phyloP scores from a whole-genome alignment of 1,284 basidiomycete genomes.

The Waitea zeae region DNA sequence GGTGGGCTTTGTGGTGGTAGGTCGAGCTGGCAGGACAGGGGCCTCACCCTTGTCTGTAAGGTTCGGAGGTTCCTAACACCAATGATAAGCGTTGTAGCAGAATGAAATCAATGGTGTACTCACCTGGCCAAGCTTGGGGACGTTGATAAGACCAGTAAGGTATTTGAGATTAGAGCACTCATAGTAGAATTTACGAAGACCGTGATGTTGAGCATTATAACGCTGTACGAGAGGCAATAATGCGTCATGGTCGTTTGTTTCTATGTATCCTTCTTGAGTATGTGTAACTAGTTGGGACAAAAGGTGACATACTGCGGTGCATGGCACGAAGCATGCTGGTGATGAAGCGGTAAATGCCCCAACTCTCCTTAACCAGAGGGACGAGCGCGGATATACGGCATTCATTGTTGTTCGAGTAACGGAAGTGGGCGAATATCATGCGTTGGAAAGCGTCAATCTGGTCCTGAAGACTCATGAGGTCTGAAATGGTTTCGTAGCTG shows the following conservation, averaged over 20 bases:
- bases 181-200: constrained; percentile 90
- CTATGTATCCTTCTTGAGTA: constrained; percentile 19
- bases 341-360: constrained; percentile 95
- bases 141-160: constrained; percentile 88
- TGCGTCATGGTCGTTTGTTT: constrained; percentile 76
- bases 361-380: constrained; percentile 91
- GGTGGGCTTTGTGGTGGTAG: constrained; percentile 48
- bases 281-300: neutral
- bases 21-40: constrained; percentile 80
- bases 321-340: constrained; percentile 94
- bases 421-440: constrained; percentile 87
- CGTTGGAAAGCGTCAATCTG: constrained; percentile 96
- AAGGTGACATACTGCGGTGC: constrained; percentile 59
- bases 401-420: constrained; percentile 82
- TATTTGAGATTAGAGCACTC: constrained; percentile 96
- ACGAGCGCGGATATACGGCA: constrained; percentile 89
- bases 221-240: constrained; percentile 75
- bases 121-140: constrained; percentile 86
- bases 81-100: constrained; percentile 4
- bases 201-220: constrained; percentile 79
- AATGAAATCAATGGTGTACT: constrained; percentile 9
- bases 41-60: constrained; percentile 69
- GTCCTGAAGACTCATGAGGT: constrained; percentile 91
- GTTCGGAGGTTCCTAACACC: constrained; percentile 75
- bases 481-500: constrained; percentile 90